Base-by-base conservation (phyloP, 1,284 basidiomycete species). In the Trichosporon coremiiforme region DNA sequence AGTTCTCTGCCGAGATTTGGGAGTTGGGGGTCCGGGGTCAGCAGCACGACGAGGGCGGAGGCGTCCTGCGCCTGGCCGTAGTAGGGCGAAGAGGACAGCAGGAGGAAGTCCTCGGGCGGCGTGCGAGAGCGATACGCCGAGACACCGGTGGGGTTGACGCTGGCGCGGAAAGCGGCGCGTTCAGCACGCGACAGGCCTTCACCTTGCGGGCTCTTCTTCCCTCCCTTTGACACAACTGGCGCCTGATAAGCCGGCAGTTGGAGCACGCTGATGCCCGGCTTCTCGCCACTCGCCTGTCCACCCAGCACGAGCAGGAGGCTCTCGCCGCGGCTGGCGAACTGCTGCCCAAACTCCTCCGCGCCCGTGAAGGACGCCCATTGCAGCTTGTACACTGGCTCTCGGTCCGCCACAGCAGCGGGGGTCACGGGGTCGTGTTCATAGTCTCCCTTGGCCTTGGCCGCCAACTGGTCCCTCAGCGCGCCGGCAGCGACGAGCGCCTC, bases 331-430 rank as follows among this genome's bases (percentile, higher is more conserved):
- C 78, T 80, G 0, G 79, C 78, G 70, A 81, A 84, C 20, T 83
- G 82, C 9, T 73, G 72, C 0, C 80, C 70, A 25, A 82, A 79
- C 65, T 90, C 88, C 0, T 89, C 85, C 13, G 20, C 15, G 31
- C 17, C 57, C 3, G 57, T 33, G 80, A 90, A 93, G 1, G 87
- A 86, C 67, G 89, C 90, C 95, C 95, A 97, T 0, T 90, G 85
- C 5, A 97, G 85, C 80, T 93, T 94, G 86, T 93, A 95, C 60
- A 98, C 89, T 0, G 94, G 93, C 79, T 96, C 94, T 71, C 89
- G 85, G 2, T 82, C 77, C 6, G 78, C 75, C 62, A 66, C 70
- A 22, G 68, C 72, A 3, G 57, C 64, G 7, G 68, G 64, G 2
- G 67, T 66, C n/a, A 73, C 68, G 4, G 70, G 72, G 67, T 47